phyloP scores from a whole-genome alignment of 2,329 filamentous ascomycete genomes.

The Macrophomina phaseolina region DNA sequence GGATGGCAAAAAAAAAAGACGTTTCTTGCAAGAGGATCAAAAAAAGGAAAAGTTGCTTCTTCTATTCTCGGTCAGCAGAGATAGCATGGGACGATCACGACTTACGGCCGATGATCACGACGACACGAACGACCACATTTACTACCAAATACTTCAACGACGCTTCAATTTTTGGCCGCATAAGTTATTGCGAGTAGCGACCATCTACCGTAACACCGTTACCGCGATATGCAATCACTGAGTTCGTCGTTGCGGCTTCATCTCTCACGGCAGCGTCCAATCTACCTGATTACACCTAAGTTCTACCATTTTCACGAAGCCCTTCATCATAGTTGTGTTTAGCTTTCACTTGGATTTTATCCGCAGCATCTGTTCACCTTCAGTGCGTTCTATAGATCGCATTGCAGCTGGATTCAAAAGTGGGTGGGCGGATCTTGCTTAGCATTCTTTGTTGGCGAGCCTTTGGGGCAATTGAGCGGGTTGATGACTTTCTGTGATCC shows the following conservation, averaged over 20 bases:
- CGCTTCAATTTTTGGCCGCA: neutral
- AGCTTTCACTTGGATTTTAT: neutral
- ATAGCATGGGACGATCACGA: conserved; percentile 15
- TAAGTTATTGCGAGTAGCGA: neutral
- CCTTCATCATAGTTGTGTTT: neutral
- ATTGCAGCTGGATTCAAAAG: neutral
- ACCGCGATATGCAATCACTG: neutral
- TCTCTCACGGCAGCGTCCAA: neutral
- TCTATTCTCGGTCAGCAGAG: neutral
- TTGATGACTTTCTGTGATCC: conserved; percentile 7
- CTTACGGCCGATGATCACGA: conserved; percentile 14
- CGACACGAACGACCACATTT: conserved; percentile 6
- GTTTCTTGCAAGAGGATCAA: conserved; percentile 17
- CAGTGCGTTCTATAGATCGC: conserved; percentile 10
- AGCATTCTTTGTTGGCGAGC: conserved; percentile 3
- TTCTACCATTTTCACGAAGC: neutral
- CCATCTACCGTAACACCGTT: neutral
- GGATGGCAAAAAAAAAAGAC: neutral
- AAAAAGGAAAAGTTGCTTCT: conserved; percentile 16
- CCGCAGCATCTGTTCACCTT: conserved; percentile 11
- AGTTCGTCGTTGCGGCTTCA: neutral
- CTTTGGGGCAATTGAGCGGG: neutral
- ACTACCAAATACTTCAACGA: neutral
- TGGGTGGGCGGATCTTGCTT: neutral
- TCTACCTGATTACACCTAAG: too few relatives aligned